A percentile compares a stretch with the other conserved stretches of the same genome.
Conservation (phyloP, 805 yeast genomes). For the Ogataea salicorniae region DNA sequence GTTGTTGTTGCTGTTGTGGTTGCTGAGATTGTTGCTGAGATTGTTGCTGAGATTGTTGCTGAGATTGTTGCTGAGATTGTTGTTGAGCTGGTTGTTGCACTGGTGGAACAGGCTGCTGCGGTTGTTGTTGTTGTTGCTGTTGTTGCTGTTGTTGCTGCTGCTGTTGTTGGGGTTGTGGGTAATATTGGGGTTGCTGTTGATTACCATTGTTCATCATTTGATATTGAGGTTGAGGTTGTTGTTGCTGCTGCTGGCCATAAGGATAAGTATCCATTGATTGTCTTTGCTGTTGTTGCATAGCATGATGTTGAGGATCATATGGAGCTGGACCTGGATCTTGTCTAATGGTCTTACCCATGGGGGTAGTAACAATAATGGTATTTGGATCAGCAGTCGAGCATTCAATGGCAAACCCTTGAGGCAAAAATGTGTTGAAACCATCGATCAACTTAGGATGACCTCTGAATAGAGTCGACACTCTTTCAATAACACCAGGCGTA, state of each 20-base stretch:
- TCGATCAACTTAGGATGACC: constrained; percentile 93
- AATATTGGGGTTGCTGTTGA: constrained; percentile 10
- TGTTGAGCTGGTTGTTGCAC: constrained; percentile 9
- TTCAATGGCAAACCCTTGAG: constrained; percentile 92
- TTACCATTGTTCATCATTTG: constrained; percentile 2
- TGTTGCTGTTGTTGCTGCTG: constrained; percentile 6
- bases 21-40: constrained; percentile 1
- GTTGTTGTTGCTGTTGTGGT: constrained; percentile 1
- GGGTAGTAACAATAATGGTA: constrained; percentile 92
- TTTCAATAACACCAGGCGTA: constrained; percentile 96
- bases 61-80: constrained; percentile 1
- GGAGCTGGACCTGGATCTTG: constrained; percentile 45
- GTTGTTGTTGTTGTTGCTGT: constrained; percentile 17
- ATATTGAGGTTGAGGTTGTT: constrained; percentile 5
- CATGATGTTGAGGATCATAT: constrained; percentile 26
- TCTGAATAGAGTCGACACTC: constrained; percentile 84
- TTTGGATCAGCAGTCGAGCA: constrained; percentile 91
- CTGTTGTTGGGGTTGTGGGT: constrained; percentile 2
- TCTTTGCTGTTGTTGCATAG: constrained; percentile 20
- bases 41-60: too few species aligned
- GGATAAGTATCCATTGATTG: constrained; percentile 1
- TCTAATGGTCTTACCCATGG: constrained; percentile 79
- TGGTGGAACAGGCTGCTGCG: constrained; percentile 12
- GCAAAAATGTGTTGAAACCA: constrained; percentile 95
- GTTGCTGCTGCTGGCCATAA: constrained; percentile 7